phyloP scores from a whole-genome alignment of 306 rosid species.

The Macrotyloma uniflorum region DNA sequence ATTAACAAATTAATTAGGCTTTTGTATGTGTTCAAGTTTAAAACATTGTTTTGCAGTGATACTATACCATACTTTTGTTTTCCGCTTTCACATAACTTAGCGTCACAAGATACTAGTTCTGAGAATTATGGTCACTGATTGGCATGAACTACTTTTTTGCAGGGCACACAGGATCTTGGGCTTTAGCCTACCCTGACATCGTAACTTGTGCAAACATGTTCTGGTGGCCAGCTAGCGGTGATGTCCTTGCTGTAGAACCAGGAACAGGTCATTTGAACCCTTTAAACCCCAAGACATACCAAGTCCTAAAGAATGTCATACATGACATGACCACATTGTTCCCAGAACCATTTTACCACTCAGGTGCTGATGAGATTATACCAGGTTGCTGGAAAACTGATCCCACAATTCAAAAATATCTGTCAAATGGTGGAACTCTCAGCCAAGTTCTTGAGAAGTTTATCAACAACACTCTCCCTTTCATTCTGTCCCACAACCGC shows the following conservation, averaged over 20 bases:
- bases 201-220: conserved; percentile 89
- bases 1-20: neutral
- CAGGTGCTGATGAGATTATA: conserved; percentile 73
- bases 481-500: conserved; percentile 68
- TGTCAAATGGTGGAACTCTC: conserved; percentile 73
- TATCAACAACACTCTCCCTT: conserved; percentile 73
- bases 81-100: conserved; percentile 6
- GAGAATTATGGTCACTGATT: neutral
- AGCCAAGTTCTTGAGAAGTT: conserved; percentile 71
- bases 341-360: conserved; percentile 74
- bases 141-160: conserved; percentile 21
- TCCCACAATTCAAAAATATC: conserved; percentile 55
- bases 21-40: neutral
- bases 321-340: conserved; percentile 55
- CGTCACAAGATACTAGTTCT: neutral
- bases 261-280: conserved; percentile 95
- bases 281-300: conserved; percentile 73
- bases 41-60: neutral
- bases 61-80: neutral
- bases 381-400: conserved; percentile 89
- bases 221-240: conserved; percentile 67
- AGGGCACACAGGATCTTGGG: conserved; percentile 97
- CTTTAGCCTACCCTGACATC: conserved; percentile 83
- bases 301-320: conserved; percentile 74
- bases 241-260: conserved; percentile 75